Evolutionary conservation across 352 stramenopile genomes (phyloP), one percentile per base, ranked within the genome.

Genomic region (Globisporangium spiculum): DNA sequence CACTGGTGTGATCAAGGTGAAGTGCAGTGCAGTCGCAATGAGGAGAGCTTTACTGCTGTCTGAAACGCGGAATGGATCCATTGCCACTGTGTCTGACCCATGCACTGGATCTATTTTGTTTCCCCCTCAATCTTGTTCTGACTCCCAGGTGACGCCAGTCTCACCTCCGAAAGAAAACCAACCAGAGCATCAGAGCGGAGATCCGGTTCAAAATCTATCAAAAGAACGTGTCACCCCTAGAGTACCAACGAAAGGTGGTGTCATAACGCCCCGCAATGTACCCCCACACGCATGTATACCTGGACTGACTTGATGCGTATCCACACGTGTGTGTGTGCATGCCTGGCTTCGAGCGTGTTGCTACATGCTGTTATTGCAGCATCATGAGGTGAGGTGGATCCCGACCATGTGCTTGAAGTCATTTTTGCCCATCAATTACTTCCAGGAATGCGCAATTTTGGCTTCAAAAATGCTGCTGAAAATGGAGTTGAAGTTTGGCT

Each of bases 401-500:
- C 41, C 7, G 30, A 32, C 44, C 44, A 52, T 24, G 44, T 52
- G 44, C 44, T 24, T 52, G 44, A 50, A 50, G 16, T 50, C 44
- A 22, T 50, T 22, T 50, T 20, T n/a, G 41, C 14, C 41, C 16
- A n/a, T 18, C 7, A 56, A 56, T 56, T 27, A 27, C 50, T 30
- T 22, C 22, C 48, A 34, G 14, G 12, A 59, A 20, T 58, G 52
- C 52, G 27, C 4, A 46, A 46, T 46, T 46, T 46, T 46, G 38
- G 38, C 38, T 46, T 46, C 38, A 46, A 46, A 44, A 20, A 16
- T 44, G 26, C 4, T n/a, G 6, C 6, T 2, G 7, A 22, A 22
- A 41, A 60, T 32, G 26, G 27, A 8, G 30, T 61, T 61, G 56
- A 61, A 61, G 56, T 61, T 61, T 52, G 44, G 55, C 55, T 44